Evolutionary conservation across 2,329 filamentous ascomycete genomes (phyloP).

Genomic region (Trichoderma sp.): DNA sequence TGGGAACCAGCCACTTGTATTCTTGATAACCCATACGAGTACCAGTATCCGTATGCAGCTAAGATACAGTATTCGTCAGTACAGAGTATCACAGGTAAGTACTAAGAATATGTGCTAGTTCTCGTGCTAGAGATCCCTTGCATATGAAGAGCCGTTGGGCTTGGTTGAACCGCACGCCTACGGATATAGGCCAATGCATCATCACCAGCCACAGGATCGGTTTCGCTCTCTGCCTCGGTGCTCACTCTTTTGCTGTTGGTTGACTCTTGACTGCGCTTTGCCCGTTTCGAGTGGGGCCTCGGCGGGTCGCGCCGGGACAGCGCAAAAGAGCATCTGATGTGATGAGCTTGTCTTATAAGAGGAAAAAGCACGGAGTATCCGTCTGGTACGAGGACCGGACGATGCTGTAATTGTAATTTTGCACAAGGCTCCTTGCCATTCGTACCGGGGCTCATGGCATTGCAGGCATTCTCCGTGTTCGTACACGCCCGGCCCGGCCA

Average conservation of each 20-base stretch:
- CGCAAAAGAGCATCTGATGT: slow-evolving; percentile 8
- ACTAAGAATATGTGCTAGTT: not conserved
- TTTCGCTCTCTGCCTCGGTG: not conserved
- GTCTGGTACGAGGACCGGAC: not conserved
- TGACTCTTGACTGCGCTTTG: not conserved
- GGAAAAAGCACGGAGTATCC: not conserved
- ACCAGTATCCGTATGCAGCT: not conserved
- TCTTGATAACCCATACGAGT: not conserved
- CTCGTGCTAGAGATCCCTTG: not conserved
- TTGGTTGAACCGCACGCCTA: not conserved
- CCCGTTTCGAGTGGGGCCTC: not conserved
- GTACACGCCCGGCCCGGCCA: not conserved
- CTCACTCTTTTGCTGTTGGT: too few relatives aligned
- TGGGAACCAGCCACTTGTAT: not conserved
- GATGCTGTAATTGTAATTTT: not conserved
- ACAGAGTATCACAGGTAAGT: not conserved
- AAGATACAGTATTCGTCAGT: not conserved
- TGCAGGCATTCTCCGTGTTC: not conserved
- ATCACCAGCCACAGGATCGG: not conserved
- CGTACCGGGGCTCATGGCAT: not conserved
- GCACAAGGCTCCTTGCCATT: not conserved
- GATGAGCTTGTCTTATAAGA: not conserved
- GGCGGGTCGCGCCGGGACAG: slow-evolving; percentile 13
- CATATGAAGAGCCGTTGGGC: not conserved
- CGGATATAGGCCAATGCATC: not conserved